phyloP scores from a whole-genome alignment of 2,329 filamentous ascomycete species.

The Alternaria sp. region DNA sequence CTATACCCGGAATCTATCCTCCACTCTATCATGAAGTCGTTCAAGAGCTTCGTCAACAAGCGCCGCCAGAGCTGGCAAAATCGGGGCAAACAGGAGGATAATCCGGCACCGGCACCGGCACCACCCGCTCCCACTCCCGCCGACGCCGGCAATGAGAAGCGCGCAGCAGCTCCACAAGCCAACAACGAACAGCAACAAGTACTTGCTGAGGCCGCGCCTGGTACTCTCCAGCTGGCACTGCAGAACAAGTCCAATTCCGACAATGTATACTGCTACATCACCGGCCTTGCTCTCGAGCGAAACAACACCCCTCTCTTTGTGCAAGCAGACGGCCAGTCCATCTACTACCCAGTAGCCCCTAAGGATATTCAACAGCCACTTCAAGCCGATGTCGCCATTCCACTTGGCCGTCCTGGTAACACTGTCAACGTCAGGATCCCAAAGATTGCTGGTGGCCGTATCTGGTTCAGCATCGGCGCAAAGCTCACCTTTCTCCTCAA shows the following conservation, averaged over 20 bases:
- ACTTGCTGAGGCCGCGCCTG: constrained; percentile 27
- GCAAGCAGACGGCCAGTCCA: constrained; percentile 68
- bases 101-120: not conserved
- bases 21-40: constrained; percentile 26
- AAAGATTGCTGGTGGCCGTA: constrained; percentile 71
- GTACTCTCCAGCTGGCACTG: constrained; percentile 66
- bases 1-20: not conserved
- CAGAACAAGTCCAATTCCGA: constrained; percentile 69
- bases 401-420: constrained; percentile 66
- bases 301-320: constrained; percentile 68
- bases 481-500: constrained; percentile 74
- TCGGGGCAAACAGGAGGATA: constrained; percentile 5
- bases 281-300: constrained; percentile 67
- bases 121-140: not conserved
- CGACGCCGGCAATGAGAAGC: constrained; percentile 13
- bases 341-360: constrained; percentile 70
- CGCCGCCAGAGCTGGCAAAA: constrained; percentile 26
- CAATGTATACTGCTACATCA: constrained; percentile 73
- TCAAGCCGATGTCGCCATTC: constrained; percentile 66
- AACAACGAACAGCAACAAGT: constrained; percentile 33
- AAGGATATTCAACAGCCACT: constrained; percentile 59
- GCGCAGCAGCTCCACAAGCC: constrained; percentile 13
- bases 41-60: constrained; percentile 38
- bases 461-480: constrained; percentile 71
- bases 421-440: constrained; percentile 70